Percentiles rank a stretch among this genome's conserved stretches.
phyloP scores from a whole-genome alignment of 306 rosid genomes.

The Corylus americana region DNA sequence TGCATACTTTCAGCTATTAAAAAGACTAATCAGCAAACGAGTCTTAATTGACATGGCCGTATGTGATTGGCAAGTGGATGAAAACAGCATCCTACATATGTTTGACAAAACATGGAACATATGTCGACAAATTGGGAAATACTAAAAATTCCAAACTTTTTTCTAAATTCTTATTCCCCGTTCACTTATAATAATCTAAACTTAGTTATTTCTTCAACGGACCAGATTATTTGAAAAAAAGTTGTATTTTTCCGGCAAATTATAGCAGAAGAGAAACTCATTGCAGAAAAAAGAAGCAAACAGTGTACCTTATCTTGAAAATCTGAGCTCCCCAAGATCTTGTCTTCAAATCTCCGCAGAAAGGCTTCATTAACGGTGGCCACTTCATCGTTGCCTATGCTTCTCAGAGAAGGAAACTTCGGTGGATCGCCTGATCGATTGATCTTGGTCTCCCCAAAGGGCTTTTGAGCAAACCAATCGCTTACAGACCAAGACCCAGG shows the following conservation, averaged over 20 bases:
- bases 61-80: not conserved
- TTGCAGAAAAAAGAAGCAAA: not conserved
- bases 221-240: too few relatives aligned
- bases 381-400: constrained; percentile 60
- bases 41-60: not conserved
- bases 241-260: not conserved
- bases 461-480: constrained; percentile 38
- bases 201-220: too few relatives aligned
- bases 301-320: not conserved
- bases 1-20: too few relatives aligned
- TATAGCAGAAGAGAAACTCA: not conserved
- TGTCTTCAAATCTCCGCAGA: constrained; percentile 33
- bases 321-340: constrained; percentile 7
- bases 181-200: too few relatives aligned
- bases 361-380: constrained; percentile 58
- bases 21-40: not conserved
- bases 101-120: not conserved
- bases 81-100: not conserved
- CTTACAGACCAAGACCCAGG: constrained; percentile 44
- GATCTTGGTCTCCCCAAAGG: constrained; percentile 54
- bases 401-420: constrained; percentile 55
- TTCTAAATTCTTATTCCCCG: too few relatives aligned
- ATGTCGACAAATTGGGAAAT: not conserved
- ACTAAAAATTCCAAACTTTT: too few relatives aligned
- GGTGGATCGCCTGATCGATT: constrained; percentile 1